These are phyloP conservation scores for Schizonepeta tenuifolia DNA, from an alignment of 257 asterid species.

Conservation along the genomic window DNA sequence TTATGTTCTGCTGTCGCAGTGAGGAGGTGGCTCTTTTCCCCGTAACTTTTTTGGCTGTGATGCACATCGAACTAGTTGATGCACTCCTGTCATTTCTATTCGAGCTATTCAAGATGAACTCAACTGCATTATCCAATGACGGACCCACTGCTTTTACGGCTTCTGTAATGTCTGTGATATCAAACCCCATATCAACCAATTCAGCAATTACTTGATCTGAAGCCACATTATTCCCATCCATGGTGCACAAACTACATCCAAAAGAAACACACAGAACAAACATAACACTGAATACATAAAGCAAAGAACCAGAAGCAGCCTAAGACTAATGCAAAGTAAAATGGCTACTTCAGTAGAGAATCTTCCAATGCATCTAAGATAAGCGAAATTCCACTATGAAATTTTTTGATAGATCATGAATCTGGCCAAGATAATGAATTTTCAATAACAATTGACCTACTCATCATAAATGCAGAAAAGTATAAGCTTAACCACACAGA, in stretches of 20 bases:
- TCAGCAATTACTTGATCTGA: conserved; percentile 59
- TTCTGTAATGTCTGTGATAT: conserved; percentile 49
- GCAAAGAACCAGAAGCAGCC: not conserved
- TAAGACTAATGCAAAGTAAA: not conserved
- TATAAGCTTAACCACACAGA: not conserved
- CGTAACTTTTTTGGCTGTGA: conserved; percentile 27
- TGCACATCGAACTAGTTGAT: conserved; percentile 42
- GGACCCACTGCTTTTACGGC: conserved; percentile 68
- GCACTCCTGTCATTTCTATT: conserved; percentile 41
- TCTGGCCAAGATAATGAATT: not conserved
- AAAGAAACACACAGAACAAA: conserved; percentile 12
- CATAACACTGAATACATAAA: not conserved
- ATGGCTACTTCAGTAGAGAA: not conserved
- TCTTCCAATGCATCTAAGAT: conserved; percentile 13
- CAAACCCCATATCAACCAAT: conserved; percentile 74
- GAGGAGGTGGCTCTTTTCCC: conserved; percentile 47
- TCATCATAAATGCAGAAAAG: not conserved
- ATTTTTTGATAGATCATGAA: not conserved
- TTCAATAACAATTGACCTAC: not conserved
- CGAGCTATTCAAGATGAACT: conserved; percentile 61
- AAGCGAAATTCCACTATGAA: not conserved
- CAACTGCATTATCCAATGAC: conserved; percentile 58
- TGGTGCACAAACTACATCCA: conserved; percentile 32
- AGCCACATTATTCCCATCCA: conserved; percentile 43
- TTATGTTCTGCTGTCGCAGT: conserved; percentile 59